Percentiles rank a stretch among this genome's conserved stretches.
These are phyloP conservation scores for Arachis stenosperma DNA, from an alignment of 306 rosid genomes.

Conservation along the genomic window DNA sequence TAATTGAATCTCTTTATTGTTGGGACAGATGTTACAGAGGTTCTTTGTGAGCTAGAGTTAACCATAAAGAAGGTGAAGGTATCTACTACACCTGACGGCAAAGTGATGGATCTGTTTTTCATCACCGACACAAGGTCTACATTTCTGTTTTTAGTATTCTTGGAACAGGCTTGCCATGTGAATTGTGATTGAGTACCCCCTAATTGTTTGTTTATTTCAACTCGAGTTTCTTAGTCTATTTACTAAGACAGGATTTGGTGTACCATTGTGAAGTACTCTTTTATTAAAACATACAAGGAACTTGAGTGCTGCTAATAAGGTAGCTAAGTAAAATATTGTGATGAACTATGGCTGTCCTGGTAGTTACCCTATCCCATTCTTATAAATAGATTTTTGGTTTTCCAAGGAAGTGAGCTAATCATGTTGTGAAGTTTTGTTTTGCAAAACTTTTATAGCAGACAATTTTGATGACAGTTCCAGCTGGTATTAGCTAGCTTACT, in stretches of 20 bases:
- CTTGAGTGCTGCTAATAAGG: constrained; percentile 15
- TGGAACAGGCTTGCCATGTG: constrained; percentile 10
- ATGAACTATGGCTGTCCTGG: not conserved
- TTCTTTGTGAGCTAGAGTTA: constrained; percentile 88
- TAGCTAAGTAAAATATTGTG: constrained; percentile 25
- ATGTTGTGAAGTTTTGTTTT: constrained; percentile 1
- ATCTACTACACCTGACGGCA: constrained; percentile 94
- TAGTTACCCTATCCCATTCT: not conserved
- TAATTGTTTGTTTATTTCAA: constrained; percentile 21
- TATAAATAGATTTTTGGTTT: not conserved
- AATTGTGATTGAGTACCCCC: constrained; percentile 7
- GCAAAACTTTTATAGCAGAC: not conserved
- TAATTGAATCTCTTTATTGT: constrained; percentile 29
- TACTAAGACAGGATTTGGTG: not conserved
- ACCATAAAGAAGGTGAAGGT: constrained; percentile 90
- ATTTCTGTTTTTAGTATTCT: constrained; percentile 26
- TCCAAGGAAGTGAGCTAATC: not conserved
- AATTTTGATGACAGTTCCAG: constrained; percentile 1
- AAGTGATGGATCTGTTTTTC: constrained; percentile 89
- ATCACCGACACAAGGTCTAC: constrained; percentile 82
- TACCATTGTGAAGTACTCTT: not conserved
- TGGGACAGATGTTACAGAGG: constrained; percentile 78
- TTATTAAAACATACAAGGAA: not conserved
- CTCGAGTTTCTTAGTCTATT: constrained; percentile 14
- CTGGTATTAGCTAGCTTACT: constrained; percentile 10